phyloP scores from a whole-genome alignment of 192 early-diverging fungal species.

The Dissophora globulifera region DNA sequence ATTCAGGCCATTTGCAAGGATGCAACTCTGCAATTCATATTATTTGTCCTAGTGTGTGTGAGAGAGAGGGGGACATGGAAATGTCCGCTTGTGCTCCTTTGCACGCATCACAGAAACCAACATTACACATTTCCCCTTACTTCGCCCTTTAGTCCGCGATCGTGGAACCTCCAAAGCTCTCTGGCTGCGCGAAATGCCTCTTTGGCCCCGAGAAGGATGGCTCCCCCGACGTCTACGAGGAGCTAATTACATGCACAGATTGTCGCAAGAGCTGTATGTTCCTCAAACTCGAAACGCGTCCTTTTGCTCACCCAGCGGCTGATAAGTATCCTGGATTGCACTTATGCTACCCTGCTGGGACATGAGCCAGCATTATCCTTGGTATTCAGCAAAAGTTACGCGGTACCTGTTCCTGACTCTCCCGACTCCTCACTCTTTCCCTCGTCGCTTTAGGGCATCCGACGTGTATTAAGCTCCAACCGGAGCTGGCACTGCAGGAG shows the following conservation, averaged over 20 bases:
- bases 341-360: no score
- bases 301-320: no score
- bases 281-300: not conserved
- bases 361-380: no score
- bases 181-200: constrained; percentile 44
- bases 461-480: constrained; percentile 48
- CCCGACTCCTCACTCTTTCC: not conserved
- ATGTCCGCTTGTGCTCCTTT: no score
- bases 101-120: no score
- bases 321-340: no score
- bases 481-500: constrained; percentile 44
- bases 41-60: no score
- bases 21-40: no score
- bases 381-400: no score
- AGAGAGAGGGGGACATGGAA: no score
- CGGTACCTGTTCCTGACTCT: no score
- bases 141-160: constrained; percentile 19
- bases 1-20: not conserved
- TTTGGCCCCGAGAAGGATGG: constrained; percentile 56
- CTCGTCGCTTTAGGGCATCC: constrained; percentile 49
- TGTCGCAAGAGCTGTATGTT: constrained; percentile 62
- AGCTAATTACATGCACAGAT: constrained; percentile 58
- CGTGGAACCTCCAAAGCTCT: constrained; percentile 18
- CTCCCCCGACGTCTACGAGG: constrained; percentile 48
- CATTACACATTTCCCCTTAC: no score